Base-by-base conservation (phyloP, 768 basidiomycete genomes). In the Mycena leptocephala region DNA sequence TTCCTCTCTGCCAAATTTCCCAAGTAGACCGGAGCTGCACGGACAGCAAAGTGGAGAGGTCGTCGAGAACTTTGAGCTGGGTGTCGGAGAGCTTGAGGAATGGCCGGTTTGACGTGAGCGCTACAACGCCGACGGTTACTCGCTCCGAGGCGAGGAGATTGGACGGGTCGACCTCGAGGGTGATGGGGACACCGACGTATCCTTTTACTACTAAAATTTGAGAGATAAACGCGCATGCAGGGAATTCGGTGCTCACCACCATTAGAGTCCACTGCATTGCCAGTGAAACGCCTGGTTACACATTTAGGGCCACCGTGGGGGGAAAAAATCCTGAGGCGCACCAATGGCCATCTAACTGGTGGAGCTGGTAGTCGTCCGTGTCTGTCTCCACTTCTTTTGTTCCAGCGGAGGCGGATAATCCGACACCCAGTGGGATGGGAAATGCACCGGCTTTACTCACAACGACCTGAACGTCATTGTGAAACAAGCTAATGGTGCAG, bases 1-100 rank as follows among this genome's bases (percentile, higher is more conserved):
- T 69, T 8, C 26, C 26, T 16, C 76, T 18, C 7, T 55, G 59
- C 66, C 53, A 74, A 7, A 39, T 61, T 24, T 77, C 76, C 76
- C 76, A 74, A 24, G 72, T 77, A 10, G 72, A 59, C 61, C 76
- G 76, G 11, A 77, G 37, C 62, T 77, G 76, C 4, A 74, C 66
- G 0, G 70, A 72, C 37, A 77, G 53, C 67, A 77, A 56, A 4
- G 61, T 28, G n/a, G 68, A 65, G 43, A 77, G 70, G 37, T 73
- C 67, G 33, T 70, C 53, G 2, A 77, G 39, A 13, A 69, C 70
- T n/a, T 69, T 72, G 55, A 28, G 72, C 18, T 74, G 76, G 0
- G 32, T 61, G 13, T 62, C 72, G 0, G 59, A 28, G 6, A 77
- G 22, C 10, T 43, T 63, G 0, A 41, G 72, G 48, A 77, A 58